Percentiles rank a stretch among this genome's conserved stretches.
These are phyloP conservation scores for Casuarina glauca DNA, from an alignment of 306 rosid genomes.

Conservation along the genomic window DNA sequence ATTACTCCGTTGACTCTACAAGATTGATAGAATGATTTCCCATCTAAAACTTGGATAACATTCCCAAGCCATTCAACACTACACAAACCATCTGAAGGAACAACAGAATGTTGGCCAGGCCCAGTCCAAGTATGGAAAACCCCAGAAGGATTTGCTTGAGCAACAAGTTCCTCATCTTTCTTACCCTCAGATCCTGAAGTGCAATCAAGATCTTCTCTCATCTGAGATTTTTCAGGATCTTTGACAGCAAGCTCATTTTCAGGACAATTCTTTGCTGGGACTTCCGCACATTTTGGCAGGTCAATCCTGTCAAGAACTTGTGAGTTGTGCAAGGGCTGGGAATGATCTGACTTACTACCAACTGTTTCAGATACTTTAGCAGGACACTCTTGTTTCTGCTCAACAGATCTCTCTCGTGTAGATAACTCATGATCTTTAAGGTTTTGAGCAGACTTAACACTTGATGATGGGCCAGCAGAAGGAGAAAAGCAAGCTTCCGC, in stretches of 20 bases:
- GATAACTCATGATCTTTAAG: slow-evolving; percentile 40
- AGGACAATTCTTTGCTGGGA: slow-evolving; percentile 37
- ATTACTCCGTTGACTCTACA: slow-evolving; percentile 67
- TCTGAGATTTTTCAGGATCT: slow-evolving; percentile 38
- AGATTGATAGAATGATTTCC: slow-evolving; percentile 57
- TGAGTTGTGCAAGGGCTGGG: slow-evolving; percentile 34
- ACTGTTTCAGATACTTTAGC: slow-evolving; percentile 36
- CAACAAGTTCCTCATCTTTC: slow-evolving; percentile 46
- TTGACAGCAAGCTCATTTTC: slow-evolving; percentile 21
- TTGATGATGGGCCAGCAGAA: slow-evolving; percentile 40
- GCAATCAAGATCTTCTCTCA: slow-evolving; percentile 39
- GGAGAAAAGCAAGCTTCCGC: slow-evolving; percentile 36
- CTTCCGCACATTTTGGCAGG: slow-evolving; percentile 35
- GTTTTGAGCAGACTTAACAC: slow-evolving; percentile 45
- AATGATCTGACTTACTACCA: slow-evolving; percentile 36
- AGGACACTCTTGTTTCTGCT: slow-evolving; percentile 39
- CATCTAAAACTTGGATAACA: slow-evolving; percentile 41
- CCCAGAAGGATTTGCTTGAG: slow-evolving; percentile 42
- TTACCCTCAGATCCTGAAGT: slow-evolving; percentile 43
- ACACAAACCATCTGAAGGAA: slow-evolving; percentile 48
- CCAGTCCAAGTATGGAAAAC: slow-evolving; percentile 47
- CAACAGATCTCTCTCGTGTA: slow-evolving; percentile 28
- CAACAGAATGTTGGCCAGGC: slow-evolving; percentile 36
- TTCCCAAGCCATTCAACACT: slow-evolving; percentile 79
- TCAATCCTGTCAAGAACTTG: slow-evolving; percentile 40